Evolutionary conservation across 345 rosid species (phyloP), one percentile per base, ranked within the genome.

Genomic region (Eucalyptus cloeziana): DNA sequence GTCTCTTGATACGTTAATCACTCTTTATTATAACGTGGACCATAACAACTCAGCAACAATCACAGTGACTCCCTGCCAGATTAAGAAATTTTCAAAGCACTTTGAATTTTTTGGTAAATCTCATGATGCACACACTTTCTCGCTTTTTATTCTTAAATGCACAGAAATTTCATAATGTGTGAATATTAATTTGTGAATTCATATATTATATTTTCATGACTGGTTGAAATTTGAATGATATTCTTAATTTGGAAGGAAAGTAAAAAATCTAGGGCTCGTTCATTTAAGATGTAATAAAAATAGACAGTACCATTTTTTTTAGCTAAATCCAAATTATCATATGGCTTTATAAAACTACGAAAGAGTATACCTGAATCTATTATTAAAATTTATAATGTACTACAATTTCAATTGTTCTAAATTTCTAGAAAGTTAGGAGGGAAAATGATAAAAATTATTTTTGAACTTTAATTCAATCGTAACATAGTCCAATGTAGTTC

Each of bases 61-160:
- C 16, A 16, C 37, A 64, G 3, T 64, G 7, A 64, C 33, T 64
- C 33, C 0, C 33, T 0, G 9, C 37, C 0, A 30, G 19, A 30
- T n/a, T 64, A 7, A 64, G 37, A 64, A 13, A 64, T 31, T n/a
- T 0, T 64, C 19, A 3, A 9, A 64, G 37, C 5, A n/a, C 37
- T n/a, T 30, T 64, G 21, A 12, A n/a, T 27, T 14, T 64, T 2
- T 64, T n/a, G 37, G 19, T 3, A 64, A 64, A 14, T 64, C 37
- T 64, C 5, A 17, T 14, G 37, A 16, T 33, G 5, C 37, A 2
- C 76, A 3, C 37, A 64, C 37, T 64, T 64, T 64, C 76, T n/a
- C 17, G 33, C 21, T 7, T 64, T 64, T 64, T 64, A 64, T n/a
- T n/a, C 10, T n/a, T 15, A 13, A n/a, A 64, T 21, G 1, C 19